phyloP scores from a whole-genome alignment of 2,329 filamentous ascomycete genomes.

The Daldinia sp. region DNA sequence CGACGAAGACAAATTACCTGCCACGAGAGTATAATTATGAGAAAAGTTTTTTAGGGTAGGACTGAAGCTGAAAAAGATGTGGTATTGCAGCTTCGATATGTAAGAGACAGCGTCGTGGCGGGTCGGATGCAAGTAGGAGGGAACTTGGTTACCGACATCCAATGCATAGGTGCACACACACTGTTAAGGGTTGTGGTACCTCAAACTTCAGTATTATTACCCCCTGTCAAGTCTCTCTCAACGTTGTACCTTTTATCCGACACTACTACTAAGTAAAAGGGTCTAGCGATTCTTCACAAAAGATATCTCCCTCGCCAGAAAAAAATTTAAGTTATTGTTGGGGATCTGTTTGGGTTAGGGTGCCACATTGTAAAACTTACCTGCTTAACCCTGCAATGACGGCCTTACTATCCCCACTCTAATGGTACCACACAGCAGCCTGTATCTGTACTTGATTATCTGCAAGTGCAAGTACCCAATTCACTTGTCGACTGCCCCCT shows the following conservation, averaged over 20 bases:
- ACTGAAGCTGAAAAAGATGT: conserved; percentile 16
- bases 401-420: conserved; percentile 22
- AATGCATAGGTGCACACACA: background rate
- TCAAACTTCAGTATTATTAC: conserved; percentile 15
- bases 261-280: conserved; percentile 8
- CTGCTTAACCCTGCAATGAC: conserved; percentile 31
- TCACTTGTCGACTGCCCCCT: background rate
- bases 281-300: conserved; percentile 11
- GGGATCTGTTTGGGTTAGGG: conserved; percentile 55
- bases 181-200: conserved; percentile 15
- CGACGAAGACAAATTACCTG: conserved; percentile 18
- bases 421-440: background rate
- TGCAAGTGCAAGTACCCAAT: background rate
- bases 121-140: background rate
- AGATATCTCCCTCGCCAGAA: conserved; percentile 41
- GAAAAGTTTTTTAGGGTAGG: conserved; percentile 13
- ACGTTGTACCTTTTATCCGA: conserved; percentile 20
- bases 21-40: conserved; percentile 21
- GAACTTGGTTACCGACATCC: conserved; percentile 2
- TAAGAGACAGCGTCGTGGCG: conserved; percentile 10
- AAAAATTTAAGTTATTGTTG: conserved; percentile 49
- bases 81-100: conserved; percentile 23
- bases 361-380: conserved; percentile 43
- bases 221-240: conserved; percentile 17
- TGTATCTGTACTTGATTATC: conserved; percentile 12